phyloP scores from a whole-genome alignment of 2,329 filamentous ascomycete genomes.

The Arthrobotrys sinensis region DNA sequence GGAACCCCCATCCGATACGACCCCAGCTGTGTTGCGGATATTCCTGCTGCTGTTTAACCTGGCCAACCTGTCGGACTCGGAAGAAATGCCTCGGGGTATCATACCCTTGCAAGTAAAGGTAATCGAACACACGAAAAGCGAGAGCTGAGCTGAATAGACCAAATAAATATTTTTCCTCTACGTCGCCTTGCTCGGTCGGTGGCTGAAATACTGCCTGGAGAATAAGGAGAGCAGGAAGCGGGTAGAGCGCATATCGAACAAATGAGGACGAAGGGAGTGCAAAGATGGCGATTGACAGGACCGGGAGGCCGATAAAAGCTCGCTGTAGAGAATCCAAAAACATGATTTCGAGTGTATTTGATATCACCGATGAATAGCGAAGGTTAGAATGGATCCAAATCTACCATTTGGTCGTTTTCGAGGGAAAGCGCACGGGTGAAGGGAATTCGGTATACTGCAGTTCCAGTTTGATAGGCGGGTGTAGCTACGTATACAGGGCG shows the following conservation, averaged over 20 bases:
- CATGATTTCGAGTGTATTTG: background rate
- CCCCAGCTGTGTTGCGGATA: conserved; percentile 9
- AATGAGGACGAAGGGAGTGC: conserved; percentile 35
- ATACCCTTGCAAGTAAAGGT: conserved; percentile 52
- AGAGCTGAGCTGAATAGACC: conserved; percentile 34
- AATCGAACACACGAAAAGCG: conserved; percentile 30
- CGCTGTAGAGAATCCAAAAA: conserved; percentile 24
- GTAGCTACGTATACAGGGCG: no score
- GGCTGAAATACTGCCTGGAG: conserved; percentile 29
- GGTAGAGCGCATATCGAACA: conserved; percentile 35
- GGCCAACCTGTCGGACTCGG: conserved; percentile 1
- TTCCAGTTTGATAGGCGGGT: no score
- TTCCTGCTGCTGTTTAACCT: conserved; percentile 16
- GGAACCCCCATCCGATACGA: conserved; percentile 27
- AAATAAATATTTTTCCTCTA: conserved; percentile 43
- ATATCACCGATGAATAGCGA: background rate
- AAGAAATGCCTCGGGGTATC: conserved; percentile 43
- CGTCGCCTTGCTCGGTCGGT: conserved; percentile 13
- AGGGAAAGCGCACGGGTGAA: background rate
- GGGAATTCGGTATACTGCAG: no score
- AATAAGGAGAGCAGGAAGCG: conserved; percentile 20
- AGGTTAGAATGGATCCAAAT: background rate
- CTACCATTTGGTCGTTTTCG: background rate
- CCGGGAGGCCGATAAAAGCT: conserved; percentile 36
- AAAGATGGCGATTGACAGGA: conserved; percentile 22